Percentiles rank a stretch among this genome's conserved stretches.
These are phyloP conservation scores for Limnomonas spitsbergensis DNA, from an alignment of 139 green algal genomes.

Conservation along the genomic window DNA sequence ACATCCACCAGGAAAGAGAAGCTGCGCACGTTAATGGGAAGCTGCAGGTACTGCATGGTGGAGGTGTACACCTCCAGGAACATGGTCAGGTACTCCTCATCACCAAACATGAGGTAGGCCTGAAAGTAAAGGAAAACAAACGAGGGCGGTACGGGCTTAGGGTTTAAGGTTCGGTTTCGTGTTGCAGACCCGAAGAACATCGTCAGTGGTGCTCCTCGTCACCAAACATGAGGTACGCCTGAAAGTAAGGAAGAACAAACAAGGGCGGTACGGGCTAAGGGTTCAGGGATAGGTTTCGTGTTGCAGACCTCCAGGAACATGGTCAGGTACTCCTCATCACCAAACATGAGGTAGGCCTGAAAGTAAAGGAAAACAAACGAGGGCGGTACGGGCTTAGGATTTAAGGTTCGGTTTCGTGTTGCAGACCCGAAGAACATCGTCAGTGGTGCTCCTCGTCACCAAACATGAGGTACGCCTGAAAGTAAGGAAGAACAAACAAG, in stretches of 20 bases:
- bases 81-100: constrained; percentile 61
- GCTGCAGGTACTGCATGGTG: constrained; percentile 17
- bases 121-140: constrained; percentile 20
- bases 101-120: constrained; percentile 72
- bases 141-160: background rate
- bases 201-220: constrained; percentile 48
- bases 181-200: no score
- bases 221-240: constrained; percentile 73
- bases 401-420: background rate
- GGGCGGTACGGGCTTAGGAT: background rate
- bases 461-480: constrained; percentile 70
- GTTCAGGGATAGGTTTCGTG: background rate
- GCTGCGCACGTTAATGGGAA: constrained; percentile 29
- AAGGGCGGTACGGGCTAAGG: background rate
- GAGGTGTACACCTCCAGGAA: constrained; percentile 42
- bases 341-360: constrained; percentile 73
- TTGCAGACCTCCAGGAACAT: constrained; percentile 56
- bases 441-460: constrained; percentile 54
- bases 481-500: background rate
- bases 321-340: constrained; percentile 54
- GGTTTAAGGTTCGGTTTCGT: background rate
- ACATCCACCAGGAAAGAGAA: constrained; percentile 64
- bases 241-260: background rate
- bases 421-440: no score
- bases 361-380: background rate